Evolutionary conservation across 495 filamentous ascomycete species (phyloP), one percentile per base, ranked within the genome.

Genomic region (Thozetella sp.): DNA sequence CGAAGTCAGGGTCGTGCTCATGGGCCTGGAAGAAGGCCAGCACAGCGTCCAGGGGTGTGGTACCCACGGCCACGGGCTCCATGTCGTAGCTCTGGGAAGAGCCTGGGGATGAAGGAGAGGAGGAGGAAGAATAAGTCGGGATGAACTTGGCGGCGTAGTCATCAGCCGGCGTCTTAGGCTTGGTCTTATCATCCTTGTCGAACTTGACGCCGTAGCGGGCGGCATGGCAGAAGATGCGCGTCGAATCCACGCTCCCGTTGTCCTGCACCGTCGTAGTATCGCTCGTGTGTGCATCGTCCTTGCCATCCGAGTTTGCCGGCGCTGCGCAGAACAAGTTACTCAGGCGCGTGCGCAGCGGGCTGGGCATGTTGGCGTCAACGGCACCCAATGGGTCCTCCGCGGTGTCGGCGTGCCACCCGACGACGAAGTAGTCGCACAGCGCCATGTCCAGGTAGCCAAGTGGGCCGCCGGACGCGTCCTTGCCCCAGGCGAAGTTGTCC

Each of bases 391-490:
- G 67, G 55, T 75, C 70, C 2, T 67, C 55, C 2, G 57, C 43
- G 12, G 19, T 22, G 3, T 73, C 57, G 1, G 68, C 66, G 57
- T 86, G 79, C 80, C 80, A 86, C 2, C 84, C 82, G 1, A 85
- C 12, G 0, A 87, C 72, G 56, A 73, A 80, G 66, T 87, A 86
- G 53, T 64, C 68, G 0, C 75, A 76, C 0, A 55, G 66, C 2
- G 77, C 83, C 0, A 22, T 20, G 2, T 43, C 19, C 2, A 78
- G 59, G 34, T 73, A 61, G 50, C 67, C 57, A n/a, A n/a, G n/a
- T n/a, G n/a, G n/a, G 11, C n/a, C 37, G 13, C 45, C 25, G 0
- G 24, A 51, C 1, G 56, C 46, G 19, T 54, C 40, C 15, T 61
- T 58, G 10, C n/a, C 24, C 51, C 79, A 84, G 9, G 53, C 48